Percentiles rank a stretch among this genome's conserved stretches.
Conservation (phyloP, 345 rosid species). For the Syzygium aqueum region DNA sequence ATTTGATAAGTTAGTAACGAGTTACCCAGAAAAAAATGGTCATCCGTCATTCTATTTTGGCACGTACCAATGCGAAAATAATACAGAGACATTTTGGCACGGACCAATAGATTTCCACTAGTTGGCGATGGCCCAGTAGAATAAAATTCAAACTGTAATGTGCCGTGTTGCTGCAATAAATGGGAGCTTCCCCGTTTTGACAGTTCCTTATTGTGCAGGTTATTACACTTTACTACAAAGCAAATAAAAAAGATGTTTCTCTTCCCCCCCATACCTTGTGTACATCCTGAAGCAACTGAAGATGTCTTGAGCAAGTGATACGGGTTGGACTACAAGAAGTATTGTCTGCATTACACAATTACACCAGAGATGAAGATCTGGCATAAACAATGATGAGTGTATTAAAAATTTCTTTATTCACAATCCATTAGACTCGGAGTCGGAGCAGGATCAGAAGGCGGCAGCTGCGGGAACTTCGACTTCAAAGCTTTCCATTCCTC, state of each 20-base stretch:
- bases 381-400: neutral
- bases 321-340: neutral
- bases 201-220: neutral
- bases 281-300: too few species aligned
- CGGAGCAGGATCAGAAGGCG: neutral
- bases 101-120: neutral
- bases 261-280: too few species aligned
- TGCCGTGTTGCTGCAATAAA: neutral
- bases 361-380: too few species aligned
- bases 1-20: neutral
- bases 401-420: neutral
- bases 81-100: neutral
- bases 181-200: neutral
- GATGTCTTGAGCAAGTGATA: too few species aligned
- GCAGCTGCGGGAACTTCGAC: conserved; percentile 8
- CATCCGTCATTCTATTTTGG: neutral
- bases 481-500: conserved; percentile 26
- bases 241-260: neutral
- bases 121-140: neutral
- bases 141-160: neutral
- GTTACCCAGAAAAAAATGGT: neutral
- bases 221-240: neutral
- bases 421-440: neutral
- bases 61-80: neutral
- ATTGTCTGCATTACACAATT: too few species aligned